Evolutionary conservation across 495 filamentous ascomycete genomes (phyloP).

Genomic region (Penicillium fimorum): DNA sequence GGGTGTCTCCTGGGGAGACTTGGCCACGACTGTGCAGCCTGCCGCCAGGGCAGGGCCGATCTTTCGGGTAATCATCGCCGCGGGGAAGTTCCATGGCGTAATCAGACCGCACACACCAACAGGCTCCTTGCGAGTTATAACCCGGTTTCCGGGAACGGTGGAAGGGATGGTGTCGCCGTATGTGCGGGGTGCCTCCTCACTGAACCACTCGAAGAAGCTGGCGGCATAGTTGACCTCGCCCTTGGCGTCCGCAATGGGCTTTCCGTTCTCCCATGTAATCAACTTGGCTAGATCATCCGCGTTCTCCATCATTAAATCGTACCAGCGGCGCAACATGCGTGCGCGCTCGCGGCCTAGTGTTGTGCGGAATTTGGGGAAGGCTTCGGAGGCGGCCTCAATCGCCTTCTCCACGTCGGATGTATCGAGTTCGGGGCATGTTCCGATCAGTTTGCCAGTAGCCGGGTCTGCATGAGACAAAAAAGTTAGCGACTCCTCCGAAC

Average conservation of each 20-base stretch:
- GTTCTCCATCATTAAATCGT: conserved; percentile 84
- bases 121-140: conserved; percentile 79
- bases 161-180: conserved; percentile 77
- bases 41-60: conserved; percentile 80
- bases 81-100: conserved; percentile 96
- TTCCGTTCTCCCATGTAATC: conserved; percentile 84
- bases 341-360: conserved; percentile 78
- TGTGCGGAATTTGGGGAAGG: conserved; percentile 72
- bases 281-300: conserved; percentile 82
- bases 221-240: conserved; percentile 72
- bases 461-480: conserved; percentile 56
- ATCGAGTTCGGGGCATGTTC: conserved; percentile 79
- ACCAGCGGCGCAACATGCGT: conserved; percentile 84
- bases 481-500: background rate
- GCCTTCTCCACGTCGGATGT: conserved; percentile 71
- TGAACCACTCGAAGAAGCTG: conserved; percentile 76
- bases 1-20: conserved; percentile 83
- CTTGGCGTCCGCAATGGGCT: conserved; percentile 67
- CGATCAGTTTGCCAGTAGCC: conserved; percentile 73
- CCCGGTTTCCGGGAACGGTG: conserved; percentile 65
- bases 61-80: conserved; percentile 90
- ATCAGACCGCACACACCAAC: conserved; percentile 93
- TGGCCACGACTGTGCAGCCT: conserved; percentile 81
- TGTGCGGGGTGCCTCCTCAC: conserved; percentile 66
- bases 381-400: conserved; percentile 70